Evolutionary conservation across 331 rosid species (phyloP).

Genomic region (Acacia concinna): DNA sequence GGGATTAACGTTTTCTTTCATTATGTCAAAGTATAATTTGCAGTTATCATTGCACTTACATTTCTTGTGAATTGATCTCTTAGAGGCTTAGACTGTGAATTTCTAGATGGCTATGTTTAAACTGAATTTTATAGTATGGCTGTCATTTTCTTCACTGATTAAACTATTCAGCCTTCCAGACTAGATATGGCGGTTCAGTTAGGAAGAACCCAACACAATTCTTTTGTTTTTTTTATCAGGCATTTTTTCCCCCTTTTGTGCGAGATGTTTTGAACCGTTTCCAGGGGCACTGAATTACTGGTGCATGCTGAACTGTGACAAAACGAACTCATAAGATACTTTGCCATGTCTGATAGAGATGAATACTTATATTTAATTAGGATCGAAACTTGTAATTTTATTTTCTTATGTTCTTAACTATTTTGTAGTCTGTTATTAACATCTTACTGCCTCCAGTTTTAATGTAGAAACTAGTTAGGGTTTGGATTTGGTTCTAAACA

Average conservation of each 20-base stretch:
- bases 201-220: background rate
- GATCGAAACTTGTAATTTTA: background rate
- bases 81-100: background rate
- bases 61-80: background rate
- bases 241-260: background rate
- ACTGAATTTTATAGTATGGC: background rate
- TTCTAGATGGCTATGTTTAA: background rate
- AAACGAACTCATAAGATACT: background rate
- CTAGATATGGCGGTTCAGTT: background rate
- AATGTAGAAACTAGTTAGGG: too few species aligned
- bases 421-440: background rate
- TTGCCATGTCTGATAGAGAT: background rate
- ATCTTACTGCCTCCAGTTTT: too few species aligned
- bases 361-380: background rate
- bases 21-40: background rate
- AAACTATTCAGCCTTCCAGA: background rate
- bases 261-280: background rate
- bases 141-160: constrained; percentile 10
- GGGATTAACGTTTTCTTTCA: background rate
- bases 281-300: background rate
- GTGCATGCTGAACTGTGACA: background rate
- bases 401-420: background rate
- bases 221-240: background rate
- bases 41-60: background rate
- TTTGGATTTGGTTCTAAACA: too few species aligned